Evolutionary conservation across 148 eudicot species (phyloP), one percentile per base, ranked within the genome.

Genomic region (Amaranthus cruentus): DNA sequence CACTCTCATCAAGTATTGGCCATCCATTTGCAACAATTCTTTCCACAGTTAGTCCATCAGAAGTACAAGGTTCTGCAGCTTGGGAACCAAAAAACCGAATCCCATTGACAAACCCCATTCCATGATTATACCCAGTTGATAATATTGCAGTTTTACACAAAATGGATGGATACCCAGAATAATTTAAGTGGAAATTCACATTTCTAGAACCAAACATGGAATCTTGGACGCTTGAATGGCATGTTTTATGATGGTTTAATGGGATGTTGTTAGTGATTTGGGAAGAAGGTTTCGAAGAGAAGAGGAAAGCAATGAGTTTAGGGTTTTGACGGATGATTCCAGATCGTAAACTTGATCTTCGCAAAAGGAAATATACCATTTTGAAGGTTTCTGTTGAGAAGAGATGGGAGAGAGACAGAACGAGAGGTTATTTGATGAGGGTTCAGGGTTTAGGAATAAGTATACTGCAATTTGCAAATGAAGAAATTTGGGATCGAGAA

Each of bases 41-140:
- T 71, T 92, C 99, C 38, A 90, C 97, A 0, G 97, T 92, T 4
- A 95, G 81, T 57, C 97, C 97, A 72, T 92, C 94, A 47, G 90
- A 83, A 54, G 91, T 92, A 3, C 91, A 81, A 13, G 88, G 83
- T 62, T 86, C 89, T 55, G 83, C 91, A 58, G 87, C 74, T 74
- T 81, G 83, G 21, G 90, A 82, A 63, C 96, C 76, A 55, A 84
- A 91, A 0, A 60, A 79, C 12, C 90, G 87, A 66, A 62, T 53
- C 78, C 75, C 76, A 7, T 11, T 18, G 55, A 76, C 69, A 44
- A 49, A 61, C 5, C 8, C 13, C 10, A 54, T 1, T 4, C 58
- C 55, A 13, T 42, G 64, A 48, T 11, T n/a, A 80, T 55, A 81
- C 83, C 87, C 87, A 80, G 15, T 48, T 77, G 78, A 67, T 9